A percentile compares a stretch with the other conserved stretches of the same genome.
phyloP scores from a whole-genome alignment of 371 early-diverging fungal species.

The Chytridiales sp. region DNA sequence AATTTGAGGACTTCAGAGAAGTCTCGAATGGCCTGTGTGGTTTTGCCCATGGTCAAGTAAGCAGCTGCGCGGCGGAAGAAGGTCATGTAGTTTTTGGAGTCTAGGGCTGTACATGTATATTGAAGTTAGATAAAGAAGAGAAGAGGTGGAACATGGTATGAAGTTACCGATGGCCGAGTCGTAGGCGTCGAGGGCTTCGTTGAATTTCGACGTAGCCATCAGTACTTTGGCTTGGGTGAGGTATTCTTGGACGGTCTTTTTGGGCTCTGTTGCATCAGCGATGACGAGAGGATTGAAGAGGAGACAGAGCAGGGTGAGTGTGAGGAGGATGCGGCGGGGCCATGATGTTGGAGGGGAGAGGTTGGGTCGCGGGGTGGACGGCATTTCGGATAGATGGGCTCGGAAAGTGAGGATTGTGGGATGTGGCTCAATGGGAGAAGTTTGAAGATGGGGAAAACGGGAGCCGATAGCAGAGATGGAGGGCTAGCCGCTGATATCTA shows the following conservation, averaged over 20 bases:
- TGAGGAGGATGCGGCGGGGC: not conserved
- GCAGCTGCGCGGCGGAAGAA: conserved; percentile 88
- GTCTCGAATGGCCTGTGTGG: conserved; percentile 72
- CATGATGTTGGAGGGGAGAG: too few species aligned
- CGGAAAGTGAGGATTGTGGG: not conserved
- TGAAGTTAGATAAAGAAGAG: not conserved
- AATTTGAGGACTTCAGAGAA: conserved; percentile 71
- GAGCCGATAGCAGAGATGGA: not conserved
- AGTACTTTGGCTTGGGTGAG: conserved; percentile 65
- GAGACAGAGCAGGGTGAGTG: not conserved
- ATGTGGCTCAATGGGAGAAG: not conserved
- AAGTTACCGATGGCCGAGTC: conserved; percentile 68
- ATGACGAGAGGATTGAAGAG: not conserved
- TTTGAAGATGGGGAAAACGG: not conserved
- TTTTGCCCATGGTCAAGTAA: conserved; percentile 71
- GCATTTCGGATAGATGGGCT: not conserved
- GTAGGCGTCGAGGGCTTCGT: conserved; percentile 66
- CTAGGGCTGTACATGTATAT: conserved; percentile 30
- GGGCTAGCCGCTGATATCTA: not conserved
- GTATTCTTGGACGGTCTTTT: conserved; percentile 53
- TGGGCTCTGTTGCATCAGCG: not conserved
- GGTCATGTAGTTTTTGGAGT: conserved; percentile 76
- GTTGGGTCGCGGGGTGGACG: not conserved
- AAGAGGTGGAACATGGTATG: not conserved
- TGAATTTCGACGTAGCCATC: conserved; percentile 56